phyloP scores from a whole-genome alignment of 2,329 filamentous ascomycete genomes.

The Paecilomyces variotii region DNA sequence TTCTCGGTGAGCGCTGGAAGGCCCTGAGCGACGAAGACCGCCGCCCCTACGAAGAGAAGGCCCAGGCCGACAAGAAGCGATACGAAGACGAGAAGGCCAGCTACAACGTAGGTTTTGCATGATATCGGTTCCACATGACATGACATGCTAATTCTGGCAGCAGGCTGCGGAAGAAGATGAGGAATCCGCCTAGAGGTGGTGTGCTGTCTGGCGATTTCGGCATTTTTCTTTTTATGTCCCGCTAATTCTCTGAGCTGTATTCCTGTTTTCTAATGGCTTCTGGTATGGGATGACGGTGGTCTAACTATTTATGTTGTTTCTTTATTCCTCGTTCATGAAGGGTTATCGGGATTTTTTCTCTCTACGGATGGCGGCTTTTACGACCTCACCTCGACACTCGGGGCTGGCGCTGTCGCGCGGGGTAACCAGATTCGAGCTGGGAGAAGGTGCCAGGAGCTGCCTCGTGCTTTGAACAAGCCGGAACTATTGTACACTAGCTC shows the following conservation, averaged over 20 bases:
- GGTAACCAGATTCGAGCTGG: background rate
- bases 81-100: slow-evolving; percentile 97
- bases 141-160: slow-evolving; percentile 2
- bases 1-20: slow-evolving; percentile 99
- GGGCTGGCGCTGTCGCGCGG: slow-evolving; percentile 3
- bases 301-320: slow-evolving; percentile 18
- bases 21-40: slow-evolving; percentile 87
- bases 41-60: slow-evolving; percentile 91
- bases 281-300: slow-evolving; percentile 26
- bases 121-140: slow-evolving; percentile 1
- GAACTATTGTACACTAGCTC: slow-evolving; percentile 20
- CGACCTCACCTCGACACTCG: slow-evolving; percentile 8
- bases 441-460: slow-evolving; percentile 12
- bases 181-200: slow-evolving; percentile 26
- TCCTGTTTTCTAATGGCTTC: slow-evolving; percentile 22
- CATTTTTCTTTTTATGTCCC: slow-evolving; percentile 26
- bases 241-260: slow-evolving; percentile 23
- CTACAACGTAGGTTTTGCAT: slow-evolving; percentile 63
- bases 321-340: slow-evolving; percentile 14
- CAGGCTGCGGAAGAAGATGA: slow-evolving; percentile 55
- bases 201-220: slow-evolving; percentile 20
- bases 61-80: slow-evolving; percentile 94
- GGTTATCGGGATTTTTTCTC: slow-evolving; percentile 21
- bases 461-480: slow-evolving; percentile 6
- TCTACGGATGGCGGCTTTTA: slow-evolving; percentile 17